Evolutionary conservation across 306 rosid genomes (phyloP).

Genomic region (Gastrolobium bilobum): DNA sequence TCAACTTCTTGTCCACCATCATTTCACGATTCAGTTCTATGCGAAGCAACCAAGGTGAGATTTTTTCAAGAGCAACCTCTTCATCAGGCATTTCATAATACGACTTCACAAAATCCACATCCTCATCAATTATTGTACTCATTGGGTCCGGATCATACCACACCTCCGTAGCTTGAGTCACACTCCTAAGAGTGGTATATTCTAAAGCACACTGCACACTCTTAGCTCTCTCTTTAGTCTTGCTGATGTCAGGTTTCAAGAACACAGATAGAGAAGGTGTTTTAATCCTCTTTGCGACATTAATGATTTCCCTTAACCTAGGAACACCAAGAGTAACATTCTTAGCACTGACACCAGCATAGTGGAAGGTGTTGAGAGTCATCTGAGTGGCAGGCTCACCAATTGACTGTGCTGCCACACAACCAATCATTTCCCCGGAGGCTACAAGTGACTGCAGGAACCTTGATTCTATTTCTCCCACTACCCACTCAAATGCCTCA

Average conservation of each 20-base stretch:
- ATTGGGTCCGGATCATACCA: slow-evolving; percentile 99
- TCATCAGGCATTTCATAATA: slow-evolving; percentile 99
- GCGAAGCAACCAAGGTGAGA: slow-evolving; percentile 99
- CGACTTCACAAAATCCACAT: slow-evolving; percentile 88
- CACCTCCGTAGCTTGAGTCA: slow-evolving; percentile 97
- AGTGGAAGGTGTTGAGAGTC: slow-evolving; percentile 99
- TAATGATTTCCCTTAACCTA: slow-evolving; percentile 95
- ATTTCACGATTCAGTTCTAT: slow-evolving; percentile 97
- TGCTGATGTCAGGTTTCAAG: slow-evolving; percentile 83
- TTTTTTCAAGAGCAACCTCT: slow-evolving; percentile 92
- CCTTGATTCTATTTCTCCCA: slow-evolving; percentile 96
- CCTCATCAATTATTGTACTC: slow-evolving; percentile 94
- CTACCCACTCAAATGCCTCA: slow-evolving; percentile 98
- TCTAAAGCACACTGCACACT: slow-evolving; percentile 97
- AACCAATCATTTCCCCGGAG: slow-evolving; percentile 99
- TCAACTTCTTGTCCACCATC: slow-evolving; percentile 99
- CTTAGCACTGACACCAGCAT: slow-evolving; percentile 99
- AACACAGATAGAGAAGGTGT: slow-evolving; percentile 94
- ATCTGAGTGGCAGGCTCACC: slow-evolving; percentile 99
- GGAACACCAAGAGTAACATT: slow-evolving; percentile 99
- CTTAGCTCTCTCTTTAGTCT: slow-evolving; percentile 97
- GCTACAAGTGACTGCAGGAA: slow-evolving; percentile 97
- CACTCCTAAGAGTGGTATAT: slow-evolving; percentile 96
- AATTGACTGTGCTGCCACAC: slow-evolving; percentile 97
- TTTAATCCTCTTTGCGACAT: slow-evolving; percentile 97